phyloP scores from a whole-genome alignment of 768 basidiomycete species.

The Suillus americanus region DNA sequence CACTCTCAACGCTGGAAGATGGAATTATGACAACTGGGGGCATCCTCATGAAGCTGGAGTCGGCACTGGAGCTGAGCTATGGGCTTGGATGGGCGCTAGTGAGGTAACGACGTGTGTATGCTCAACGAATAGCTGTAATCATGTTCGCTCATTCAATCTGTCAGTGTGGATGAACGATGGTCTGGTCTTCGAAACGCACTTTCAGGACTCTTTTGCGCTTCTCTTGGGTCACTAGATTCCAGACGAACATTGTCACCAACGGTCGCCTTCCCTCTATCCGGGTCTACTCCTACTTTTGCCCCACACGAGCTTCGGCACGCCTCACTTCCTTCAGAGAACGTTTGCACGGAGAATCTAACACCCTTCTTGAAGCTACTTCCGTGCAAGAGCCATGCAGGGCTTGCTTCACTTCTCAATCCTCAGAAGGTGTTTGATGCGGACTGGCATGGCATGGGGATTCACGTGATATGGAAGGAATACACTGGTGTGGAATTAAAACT shows the following conservation, averaged over 20 bases:
- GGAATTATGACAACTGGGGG: constrained; percentile 86
- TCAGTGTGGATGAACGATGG: constrained; percentile 79
- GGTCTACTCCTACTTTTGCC: constrained; percentile 44
- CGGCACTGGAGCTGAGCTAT: constrained; percentile 84
- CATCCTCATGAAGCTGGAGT: constrained; percentile 75
- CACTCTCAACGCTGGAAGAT: constrained; percentile 87
- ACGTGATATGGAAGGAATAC: constrained; percentile 62
- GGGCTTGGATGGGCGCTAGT: constrained; percentile 88
- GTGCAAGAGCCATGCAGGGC: constrained; percentile 85
- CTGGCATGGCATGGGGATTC: constrained; percentile 87
- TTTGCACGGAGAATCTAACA: constrained; percentile 98
- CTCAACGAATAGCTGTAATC: not conserved
- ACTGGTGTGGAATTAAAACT: constrained; percentile 65
- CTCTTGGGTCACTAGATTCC: constrained; percentile 75
- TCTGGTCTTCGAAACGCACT: constrained; percentile 83
- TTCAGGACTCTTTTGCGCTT: constrained; percentile 93
- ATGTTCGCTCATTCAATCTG: constrained; percentile 9
- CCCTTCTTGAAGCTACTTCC: constrained; percentile 95
- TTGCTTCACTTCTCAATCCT: constrained; percentile 80
- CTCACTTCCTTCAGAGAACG: constrained; percentile 75
- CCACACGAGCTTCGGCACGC: constrained; percentile 70
- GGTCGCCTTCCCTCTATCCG: constrained; percentile 64
- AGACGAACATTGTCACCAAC: constrained; percentile 70
- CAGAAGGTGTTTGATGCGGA: constrained; percentile 86
- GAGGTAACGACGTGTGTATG: constrained; percentile 44